Base-by-base conservation (phyloP, 192 early-diverging fungal species). In the Ambispora gerdemannii region DNA sequence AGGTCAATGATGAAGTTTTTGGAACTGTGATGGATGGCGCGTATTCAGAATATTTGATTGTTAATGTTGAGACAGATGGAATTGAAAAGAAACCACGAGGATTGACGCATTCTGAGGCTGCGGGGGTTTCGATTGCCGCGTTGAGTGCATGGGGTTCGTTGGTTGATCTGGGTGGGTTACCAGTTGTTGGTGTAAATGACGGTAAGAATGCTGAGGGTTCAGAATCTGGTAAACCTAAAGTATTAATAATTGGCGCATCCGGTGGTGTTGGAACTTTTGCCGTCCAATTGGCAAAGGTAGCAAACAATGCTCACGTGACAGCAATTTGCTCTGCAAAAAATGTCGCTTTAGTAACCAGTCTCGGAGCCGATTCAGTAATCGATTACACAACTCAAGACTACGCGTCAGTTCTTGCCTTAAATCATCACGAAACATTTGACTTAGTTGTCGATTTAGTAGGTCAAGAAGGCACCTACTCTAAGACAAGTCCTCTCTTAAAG, bases 361-460 rank as follows among this genome's bases (percentile, higher is more conserved):
- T 85, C 52, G 87, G 87, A 3, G 84, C 86, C 0, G 86, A 87
- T 60, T 34, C 72, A 34, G 77, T 82, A 0, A 66, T 87, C 32
- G 87, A 89, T 50, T 89, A 87, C 73, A 84, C 52, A n/a, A 73
- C 64, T 19, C 71, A 65, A 11, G 73, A 80, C 50, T 66, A 73
- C 20, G 66, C 74, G 31, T 56, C 56, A 34, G 32, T 43, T 43
- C n/a, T n/a, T n/a, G n/a, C n/a, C n/a, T 43, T 43, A 15, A 43
- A 43, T 10, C 7, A 72, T 17, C 60, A 71, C n/a, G 59, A 60
- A 22, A 71, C 73, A 13, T 80, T 74, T 72, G 81, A 83, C 30
- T 49, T 83, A 22, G 31, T 83, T 30, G 63, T 83, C 52, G 82
- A 83, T 31, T 74, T 67, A 20, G 80, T 83, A 13, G 80, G 80